Evolutionary conservation across 768 basidiomycete genomes (phyloP).

Genomic region (Podaxis sp.): DNA sequence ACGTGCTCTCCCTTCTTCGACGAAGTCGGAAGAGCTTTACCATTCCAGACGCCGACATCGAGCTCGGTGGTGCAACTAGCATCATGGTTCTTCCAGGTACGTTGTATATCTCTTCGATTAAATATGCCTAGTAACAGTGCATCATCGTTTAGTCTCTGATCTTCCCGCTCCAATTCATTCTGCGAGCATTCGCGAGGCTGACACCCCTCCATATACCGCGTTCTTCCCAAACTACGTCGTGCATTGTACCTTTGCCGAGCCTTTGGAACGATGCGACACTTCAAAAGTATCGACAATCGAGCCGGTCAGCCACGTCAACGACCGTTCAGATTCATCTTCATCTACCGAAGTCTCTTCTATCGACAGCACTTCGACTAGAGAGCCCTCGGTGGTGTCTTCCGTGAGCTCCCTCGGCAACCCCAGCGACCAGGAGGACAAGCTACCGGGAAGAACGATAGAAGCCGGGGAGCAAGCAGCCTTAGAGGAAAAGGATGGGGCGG

Average conservation of each 20-base stretch:
- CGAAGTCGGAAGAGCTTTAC: neutral
- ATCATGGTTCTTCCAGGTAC: neutral
- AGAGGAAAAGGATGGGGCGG: neutral
- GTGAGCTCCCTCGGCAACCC: neutral
- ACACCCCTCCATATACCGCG: neutral
- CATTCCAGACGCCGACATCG: neutral
- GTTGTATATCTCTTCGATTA: neutral
- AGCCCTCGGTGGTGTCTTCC: neutral
- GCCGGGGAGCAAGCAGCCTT: neutral
- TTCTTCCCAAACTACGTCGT: neutral
- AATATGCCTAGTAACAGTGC: neutral
- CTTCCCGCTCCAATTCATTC: neutral
- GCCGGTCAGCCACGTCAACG: neutral
- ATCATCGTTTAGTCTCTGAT: neutral
- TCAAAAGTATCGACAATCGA: neutral
- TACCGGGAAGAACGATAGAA: neutral
- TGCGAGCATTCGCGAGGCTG: neutral
- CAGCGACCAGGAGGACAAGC: neutral
- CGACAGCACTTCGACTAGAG: neutral
- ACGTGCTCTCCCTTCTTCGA: neutral
- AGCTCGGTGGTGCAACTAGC: neutral
- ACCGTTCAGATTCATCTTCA: neutral
- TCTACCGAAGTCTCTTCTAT: neutral
- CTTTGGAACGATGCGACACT: neutral
- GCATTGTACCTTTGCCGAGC: neutral